Percentiles rank a stretch among this genome's conserved stretches.
These are phyloP conservation scores for Dendrostoma leiphaemia DNA, from an alignment of 2,329 filamentous ascomycete species.

Conservation along the genomic window DNA sequence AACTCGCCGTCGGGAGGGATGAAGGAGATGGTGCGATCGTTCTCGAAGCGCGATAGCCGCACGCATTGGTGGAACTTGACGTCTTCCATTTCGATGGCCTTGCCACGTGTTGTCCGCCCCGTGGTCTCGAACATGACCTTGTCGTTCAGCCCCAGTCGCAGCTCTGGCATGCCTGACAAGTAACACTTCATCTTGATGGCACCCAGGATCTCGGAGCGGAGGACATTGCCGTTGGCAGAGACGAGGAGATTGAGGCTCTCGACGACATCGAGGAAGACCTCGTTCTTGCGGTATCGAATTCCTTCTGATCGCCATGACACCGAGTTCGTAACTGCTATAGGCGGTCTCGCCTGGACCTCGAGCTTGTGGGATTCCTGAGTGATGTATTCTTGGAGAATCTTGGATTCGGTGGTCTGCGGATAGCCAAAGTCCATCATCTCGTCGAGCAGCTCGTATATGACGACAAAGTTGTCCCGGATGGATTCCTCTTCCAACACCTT, in stretches of 20 bases:
- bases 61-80: slow-evolving; percentile 99
- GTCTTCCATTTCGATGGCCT: slow-evolving; percentile 99
- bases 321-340: slow-evolving; percentile 96
- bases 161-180: slow-evolving; percentile 94
- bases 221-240: slow-evolving; percentile 88
- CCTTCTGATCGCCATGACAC: slow-evolving; percentile 98
- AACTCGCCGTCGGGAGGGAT: slow-evolving; percentile 98
- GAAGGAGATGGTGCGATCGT: slow-evolving; percentile 97
- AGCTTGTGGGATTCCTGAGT: slow-evolving; percentile 99
- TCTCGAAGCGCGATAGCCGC: slow-evolving; percentile 91
- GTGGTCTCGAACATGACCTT: slow-evolving; percentile 99
- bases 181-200: slow-evolving; percentile 99
- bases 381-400: slow-evolving; percentile 99
- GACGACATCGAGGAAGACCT: slow-evolving; percentile 96
- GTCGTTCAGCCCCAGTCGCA: slow-evolving; percentile 92
- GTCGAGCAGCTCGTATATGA: slow-evolving; percentile 97
- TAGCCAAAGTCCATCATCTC: slow-evolving; percentile 99
- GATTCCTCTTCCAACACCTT: slow-evolving; percentile 98
- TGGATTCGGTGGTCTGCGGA: slow-evolving; percentile 95
- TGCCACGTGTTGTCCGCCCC: slow-evolving; percentile 87
- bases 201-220: slow-evolving; percentile 93
- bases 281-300: slow-evolving; percentile 98
- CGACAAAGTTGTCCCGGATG: slow-evolving; percentile 98
- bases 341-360: slow-evolving; percentile 91
- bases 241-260: slow-evolving; percentile 96